These are phyloP conservation scores for Puccinia novopanici DNA, from an alignment of 1,284 basidiomycete genomes.

Conservation along the genomic window DNA sequence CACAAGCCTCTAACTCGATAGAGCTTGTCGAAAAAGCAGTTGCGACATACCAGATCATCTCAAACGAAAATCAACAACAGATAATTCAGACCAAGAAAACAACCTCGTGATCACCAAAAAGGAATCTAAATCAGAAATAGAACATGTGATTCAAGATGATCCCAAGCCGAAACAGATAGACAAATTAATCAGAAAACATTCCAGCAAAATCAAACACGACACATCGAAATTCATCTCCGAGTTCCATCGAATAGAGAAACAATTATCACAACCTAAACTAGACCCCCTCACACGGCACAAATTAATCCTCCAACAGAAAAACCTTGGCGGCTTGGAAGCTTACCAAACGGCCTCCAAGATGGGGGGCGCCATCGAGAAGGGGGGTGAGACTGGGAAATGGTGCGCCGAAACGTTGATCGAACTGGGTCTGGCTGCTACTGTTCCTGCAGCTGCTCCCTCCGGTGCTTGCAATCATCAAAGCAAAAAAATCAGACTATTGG, in stretches of 20 bases:
- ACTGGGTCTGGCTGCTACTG: conserved; percentile 25
- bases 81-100: neutral
- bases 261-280: conserved; percentile 53
- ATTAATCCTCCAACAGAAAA: conserved; percentile 52
- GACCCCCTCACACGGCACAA: conserved; percentile 52
- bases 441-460: no score
- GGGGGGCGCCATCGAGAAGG: conserved; percentile 54
- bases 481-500: conserved; percentile 58
- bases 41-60: no score
- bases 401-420: conserved; percentile 53
- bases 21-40: no score
- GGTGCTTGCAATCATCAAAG: no score
- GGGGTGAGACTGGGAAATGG: conserved; percentile 57
- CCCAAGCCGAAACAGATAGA: no score
- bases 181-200: conserved; percentile 13
- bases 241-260: conserved; percentile 56
- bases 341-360: conserved; percentile 56
- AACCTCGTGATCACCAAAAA: neutral
- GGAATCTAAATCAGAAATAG: neutral
- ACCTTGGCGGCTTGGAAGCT: conserved; percentile 55
- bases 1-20: no score
- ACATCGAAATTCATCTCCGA: conserved; percentile 53
- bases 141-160: no score
- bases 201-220: conserved; percentile 52
- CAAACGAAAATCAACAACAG: neutral